Conservation (phyloP, 2,329 filamentous ascomycete genomes). For the Stemphylium vesicarium region DNA sequence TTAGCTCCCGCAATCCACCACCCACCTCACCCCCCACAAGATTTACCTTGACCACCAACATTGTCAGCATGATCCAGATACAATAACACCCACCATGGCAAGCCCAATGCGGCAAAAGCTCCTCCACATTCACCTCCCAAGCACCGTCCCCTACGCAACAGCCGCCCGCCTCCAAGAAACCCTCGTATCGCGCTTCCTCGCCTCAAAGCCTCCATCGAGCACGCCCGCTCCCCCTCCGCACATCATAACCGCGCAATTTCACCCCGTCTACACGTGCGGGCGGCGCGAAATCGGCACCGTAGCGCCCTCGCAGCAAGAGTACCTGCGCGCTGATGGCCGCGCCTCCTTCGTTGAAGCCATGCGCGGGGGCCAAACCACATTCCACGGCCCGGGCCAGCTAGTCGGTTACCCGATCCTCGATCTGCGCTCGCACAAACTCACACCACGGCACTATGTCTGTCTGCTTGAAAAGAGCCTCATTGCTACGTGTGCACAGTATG, state of each 20-base stretch:
- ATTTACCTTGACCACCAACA: neutral
- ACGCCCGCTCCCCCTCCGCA: conserved; percentile 63
- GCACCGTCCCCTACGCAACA: conserved; percentile 60
- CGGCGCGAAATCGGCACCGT: conserved; percentile 72
- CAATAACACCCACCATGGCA: conserved; percentile 10
- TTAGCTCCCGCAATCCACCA: neutral
- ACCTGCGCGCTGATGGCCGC: conserved; percentile 48
- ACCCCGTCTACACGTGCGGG: conserved; percentile 87
- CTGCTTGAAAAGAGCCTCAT: conserved; percentile 80
- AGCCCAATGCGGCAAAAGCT: conserved; percentile 59
- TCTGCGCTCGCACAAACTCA: conserved; percentile 70
- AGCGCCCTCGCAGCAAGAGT: conserved; percentile 52
- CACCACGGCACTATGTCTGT: conserved; percentile 77
- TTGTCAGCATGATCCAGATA: conserved; percentile 1
- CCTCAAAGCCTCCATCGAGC: conserved; percentile 61
- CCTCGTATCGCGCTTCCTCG: conserved; percentile 64
- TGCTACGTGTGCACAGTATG: conserved; percentile 65
- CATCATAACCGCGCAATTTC: conserved; percentile 81
- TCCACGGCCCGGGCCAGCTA: conserved; percentile 91
- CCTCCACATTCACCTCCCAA: conserved; percentile 66
- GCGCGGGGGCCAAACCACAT: conserved; percentile 91
- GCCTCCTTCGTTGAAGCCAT: conserved; percentile 73
- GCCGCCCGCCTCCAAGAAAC: conserved; percentile 64
- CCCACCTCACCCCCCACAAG: neutral
- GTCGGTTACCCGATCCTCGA: conserved; percentile 94